Evolutionary conservation across 2,329 filamentous ascomycete species (phyloP).

Genomic region (Ceratocystis cacaofunesta): DNA sequence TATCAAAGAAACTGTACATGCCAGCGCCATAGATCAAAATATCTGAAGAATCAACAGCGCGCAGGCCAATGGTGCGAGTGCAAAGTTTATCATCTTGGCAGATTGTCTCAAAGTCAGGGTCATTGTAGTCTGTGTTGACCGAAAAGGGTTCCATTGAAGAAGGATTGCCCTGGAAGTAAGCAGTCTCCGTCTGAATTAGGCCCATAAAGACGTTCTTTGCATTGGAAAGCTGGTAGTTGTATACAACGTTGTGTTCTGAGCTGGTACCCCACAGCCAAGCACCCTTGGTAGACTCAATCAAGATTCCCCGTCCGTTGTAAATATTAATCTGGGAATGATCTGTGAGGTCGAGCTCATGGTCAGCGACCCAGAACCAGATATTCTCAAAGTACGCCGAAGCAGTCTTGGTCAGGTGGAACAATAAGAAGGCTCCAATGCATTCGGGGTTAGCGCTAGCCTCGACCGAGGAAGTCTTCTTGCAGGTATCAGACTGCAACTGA

Average conservation of each 20-base stretch:
- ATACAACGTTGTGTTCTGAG: slow-evolving; percentile 51
- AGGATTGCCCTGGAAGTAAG: slow-evolving; percentile 76
- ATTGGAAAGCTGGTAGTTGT: slow-evolving; percentile 73
- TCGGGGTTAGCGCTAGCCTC: slow-evolving; percentile 45
- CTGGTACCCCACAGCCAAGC: slow-evolving; percentile 70
- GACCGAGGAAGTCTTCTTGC: slow-evolving; percentile 56
- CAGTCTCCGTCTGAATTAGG: slow-evolving; percentile 78
- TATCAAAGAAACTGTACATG: slow-evolving; percentile 71
- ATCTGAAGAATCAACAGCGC: slow-evolving; percentile 46
- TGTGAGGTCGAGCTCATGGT: slow-evolving; percentile 68
- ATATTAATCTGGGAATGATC: slow-evolving; percentile 70
- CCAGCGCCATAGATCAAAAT: slow-evolving; percentile 58
- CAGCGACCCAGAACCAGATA: slow-evolving; percentile 77
- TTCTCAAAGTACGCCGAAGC: slow-evolving; percentile 73
- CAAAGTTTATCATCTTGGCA: slow-evolving; percentile 37
- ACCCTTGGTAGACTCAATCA: slow-evolving; percentile 58
- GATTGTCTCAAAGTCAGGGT: slow-evolving; percentile 51
- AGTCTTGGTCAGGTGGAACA: slow-evolving; percentile 48
- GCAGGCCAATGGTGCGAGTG: slow-evolving; percentile 49
- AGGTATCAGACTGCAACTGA: slow-evolving; percentile 62
- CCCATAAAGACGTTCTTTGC: slow-evolving; percentile 70
- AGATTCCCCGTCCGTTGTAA: slow-evolving; percentile 74
- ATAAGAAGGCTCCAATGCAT: slow-evolving; percentile 61
- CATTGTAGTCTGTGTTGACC: slow-evolving; percentile 40
- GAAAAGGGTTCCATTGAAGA: slow-evolving; percentile 52